Evolutionary conservation across 2,329 filamentous ascomycete species (phyloP).

Genomic region (Aspergillus sp.): DNA sequence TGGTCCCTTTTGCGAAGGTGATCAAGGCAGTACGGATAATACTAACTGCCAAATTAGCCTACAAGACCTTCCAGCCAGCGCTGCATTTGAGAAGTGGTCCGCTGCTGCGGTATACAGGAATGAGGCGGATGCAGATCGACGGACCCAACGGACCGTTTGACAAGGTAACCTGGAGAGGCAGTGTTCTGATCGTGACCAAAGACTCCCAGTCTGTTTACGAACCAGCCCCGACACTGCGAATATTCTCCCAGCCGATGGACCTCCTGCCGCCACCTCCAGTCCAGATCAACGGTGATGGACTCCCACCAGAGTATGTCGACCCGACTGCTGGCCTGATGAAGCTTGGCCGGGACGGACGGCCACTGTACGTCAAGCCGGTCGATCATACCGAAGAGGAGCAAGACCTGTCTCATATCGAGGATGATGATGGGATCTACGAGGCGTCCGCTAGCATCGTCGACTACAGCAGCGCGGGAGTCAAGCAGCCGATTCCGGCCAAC

Average conservation of each 20-base stretch:
- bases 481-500: slow-evolving; percentile 41
- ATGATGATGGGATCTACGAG: slow-evolving; percentile 76
- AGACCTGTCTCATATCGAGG: slow-evolving; percentile 72
- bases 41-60: slow-evolving; percentile 8
- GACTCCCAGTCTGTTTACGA: slow-evolving; percentile 79
- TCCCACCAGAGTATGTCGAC: slow-evolving; percentile 75
- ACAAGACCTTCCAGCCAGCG: slow-evolving; percentile 69
- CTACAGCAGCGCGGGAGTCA: slow-evolving; percentile 29
- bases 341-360: slow-evolving; percentile 72
- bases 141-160: slow-evolving; percentile 39
- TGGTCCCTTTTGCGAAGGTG: slow-evolving; percentile 14
- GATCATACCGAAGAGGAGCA: slow-evolving; percentile 70
- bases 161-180: slow-evolving; percentile 83
- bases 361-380: slow-evolving; percentile 81
- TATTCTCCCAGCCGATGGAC: slow-evolving; percentile 83
- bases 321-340: slow-evolving; percentile 83
- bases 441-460: slow-evolving; percentile 44
- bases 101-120: slow-evolving; percentile 78
- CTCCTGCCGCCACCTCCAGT: slow-evolving; percentile 69
- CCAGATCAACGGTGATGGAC: slow-evolving; percentile 52
- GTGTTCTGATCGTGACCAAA: slow-evolving; percentile 87
- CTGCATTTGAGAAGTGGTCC: slow-evolving; percentile 86
- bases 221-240: slow-evolving; percentile 62
- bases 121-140: slow-evolving; percentile 48
- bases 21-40: no score